These are phyloP conservation scores for Harringtonia aguacate DNA, from an alignment of 2,329 filamentous ascomycete genomes.

Conservation along the genomic window DNA sequence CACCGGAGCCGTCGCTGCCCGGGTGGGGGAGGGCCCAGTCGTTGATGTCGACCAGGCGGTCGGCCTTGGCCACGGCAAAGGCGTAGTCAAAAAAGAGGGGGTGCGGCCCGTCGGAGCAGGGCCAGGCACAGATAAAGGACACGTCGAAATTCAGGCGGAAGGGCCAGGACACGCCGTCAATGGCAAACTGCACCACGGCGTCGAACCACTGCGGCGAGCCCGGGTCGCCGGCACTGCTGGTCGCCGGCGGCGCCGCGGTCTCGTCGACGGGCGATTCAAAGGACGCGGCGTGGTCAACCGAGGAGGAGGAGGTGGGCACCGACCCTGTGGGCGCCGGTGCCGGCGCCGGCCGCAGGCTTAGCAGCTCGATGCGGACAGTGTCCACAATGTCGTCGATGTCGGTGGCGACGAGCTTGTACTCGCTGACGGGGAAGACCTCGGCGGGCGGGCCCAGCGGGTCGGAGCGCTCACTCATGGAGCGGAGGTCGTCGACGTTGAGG, in stretches of 20 bases:
- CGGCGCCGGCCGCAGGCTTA: slow-evolving; percentile 38
- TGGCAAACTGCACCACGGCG: slow-evolving; percentile 52
- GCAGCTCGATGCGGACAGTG: slow-evolving; percentile 57
- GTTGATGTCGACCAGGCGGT: slow-evolving; percentile 53
- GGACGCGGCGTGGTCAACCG: background rate
- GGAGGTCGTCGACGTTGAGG: slow-evolving; percentile 47
- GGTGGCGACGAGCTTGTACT: slow-evolving; percentile 53
- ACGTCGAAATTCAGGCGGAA: slow-evolving; percentile 53
- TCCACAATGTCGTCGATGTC: slow-evolving; percentile 49
- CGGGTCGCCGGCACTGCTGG: too few relatives aligned
- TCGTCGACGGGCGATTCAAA: too few relatives aligned
- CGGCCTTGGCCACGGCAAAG: slow-evolving; percentile 46
- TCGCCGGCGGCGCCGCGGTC: slow-evolving; percentile 7
- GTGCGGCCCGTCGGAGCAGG: slow-evolving; percentile 53
- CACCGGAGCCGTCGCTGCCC: slow-evolving; percentile 4
- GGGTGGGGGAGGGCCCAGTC: slow-evolving; percentile 50
- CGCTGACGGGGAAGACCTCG: slow-evolving; percentile 51
- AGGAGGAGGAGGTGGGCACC: background rate
- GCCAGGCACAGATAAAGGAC: slow-evolving; percentile 54
- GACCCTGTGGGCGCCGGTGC: background rate
- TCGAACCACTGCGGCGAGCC: slow-evolving; percentile 43
- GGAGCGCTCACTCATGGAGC: slow-evolving; percentile 55
- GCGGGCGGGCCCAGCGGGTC: slow-evolving; percentile 57
- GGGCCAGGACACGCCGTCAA: slow-evolving; percentile 52
- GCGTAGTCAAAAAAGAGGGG: slow-evolving; percentile 64